phyloP scores from a whole-genome alignment of 192 early-diverging fungal genomes.

The Rhizophagus sp. region DNA sequence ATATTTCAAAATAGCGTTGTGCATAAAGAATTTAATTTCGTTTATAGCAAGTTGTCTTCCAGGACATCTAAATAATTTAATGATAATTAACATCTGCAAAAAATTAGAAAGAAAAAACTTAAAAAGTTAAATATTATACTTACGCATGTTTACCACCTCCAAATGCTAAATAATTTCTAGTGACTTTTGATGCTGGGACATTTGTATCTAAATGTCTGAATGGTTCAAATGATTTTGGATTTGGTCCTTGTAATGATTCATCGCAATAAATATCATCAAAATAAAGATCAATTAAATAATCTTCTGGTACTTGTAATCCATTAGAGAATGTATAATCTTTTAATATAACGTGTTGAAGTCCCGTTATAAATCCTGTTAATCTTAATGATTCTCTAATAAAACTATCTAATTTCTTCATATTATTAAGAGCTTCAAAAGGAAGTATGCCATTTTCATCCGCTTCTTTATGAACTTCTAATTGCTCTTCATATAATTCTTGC shows the following conservation, averaged over 20 bases:
- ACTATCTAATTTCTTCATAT: not conserved
- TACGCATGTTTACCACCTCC: too few relatives aligned
- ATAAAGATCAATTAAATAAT: too few relatives aligned
- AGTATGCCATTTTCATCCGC: not conserved
- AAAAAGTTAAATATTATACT: too few relatives aligned
- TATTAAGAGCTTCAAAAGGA: not conserved
- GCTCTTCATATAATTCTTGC: not conserved
- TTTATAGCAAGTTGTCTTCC: not conserved
- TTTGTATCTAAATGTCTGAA: too few relatives aligned
- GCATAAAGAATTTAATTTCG: not conserved
- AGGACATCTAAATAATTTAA: not conserved
- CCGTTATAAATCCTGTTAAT: not conserved
- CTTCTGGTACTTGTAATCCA: not conserved
- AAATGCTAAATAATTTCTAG: too few relatives aligned
- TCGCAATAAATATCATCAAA: too few relatives aligned
- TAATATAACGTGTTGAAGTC: not conserved
- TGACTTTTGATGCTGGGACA: too few relatives aligned
- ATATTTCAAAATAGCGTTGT: not conserved
- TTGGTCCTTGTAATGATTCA: too few relatives aligned
- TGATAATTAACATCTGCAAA: too few relatives aligned
- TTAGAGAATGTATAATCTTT: not conserved
- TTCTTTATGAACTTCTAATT: not conserved
- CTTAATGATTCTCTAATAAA: not conserved
- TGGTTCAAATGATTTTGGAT: too few relatives aligned
- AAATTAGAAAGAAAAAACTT: too few relatives aligned